These are phyloP conservation scores for Aspergillus transmontanensis DNA, from an alignment of 2,329 filamentous ascomycete genomes.

Conservation along the genomic window DNA sequence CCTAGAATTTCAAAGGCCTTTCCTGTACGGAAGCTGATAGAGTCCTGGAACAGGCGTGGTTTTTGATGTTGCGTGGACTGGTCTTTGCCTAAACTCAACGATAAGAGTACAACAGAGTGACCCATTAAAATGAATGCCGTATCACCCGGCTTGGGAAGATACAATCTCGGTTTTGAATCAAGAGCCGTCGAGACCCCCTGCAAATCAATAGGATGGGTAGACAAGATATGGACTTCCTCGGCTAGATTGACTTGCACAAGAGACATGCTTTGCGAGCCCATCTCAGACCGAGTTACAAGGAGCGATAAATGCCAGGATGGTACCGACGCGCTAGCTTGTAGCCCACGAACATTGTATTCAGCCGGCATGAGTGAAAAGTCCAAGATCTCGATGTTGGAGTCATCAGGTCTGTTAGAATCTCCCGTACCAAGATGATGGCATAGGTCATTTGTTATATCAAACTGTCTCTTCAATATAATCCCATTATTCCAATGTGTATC, in stretches of 20 bases:
- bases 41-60: constrained; percentile 77
- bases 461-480: constrained; percentile 71
- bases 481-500: constrained; percentile 85
- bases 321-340: constrained; percentile 51
- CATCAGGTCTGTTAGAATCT: constrained; percentile 54
- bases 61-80: constrained; percentile 71
- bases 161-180: constrained; percentile 63
- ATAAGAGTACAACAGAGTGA: constrained; percentile 75
- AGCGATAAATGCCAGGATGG: constrained; percentile 57
- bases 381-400: constrained; percentile 69
- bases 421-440: constrained; percentile 62
- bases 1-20: constrained; percentile 54
- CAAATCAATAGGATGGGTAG: constrained; percentile 68
- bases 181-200: constrained; percentile 49
- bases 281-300: constrained; percentile 58
- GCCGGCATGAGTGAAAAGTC: constrained; percentile 69
- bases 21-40: constrained; percentile 71
- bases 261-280: constrained; percentile 63
- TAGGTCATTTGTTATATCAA: constrained; percentile 69
- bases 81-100: constrained; percentile 67
- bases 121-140: constrained; percentile 83
- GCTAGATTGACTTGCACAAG: constrained; percentile 72
- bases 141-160: constrained; percentile 76
- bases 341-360: constrained; percentile 44
- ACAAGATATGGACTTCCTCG: constrained; percentile 59